These are phyloP conservation scores for Letharia columbiana DNA, from an alignment of 495 filamentous ascomycete genomes.

Conservation along the genomic window DNA sequence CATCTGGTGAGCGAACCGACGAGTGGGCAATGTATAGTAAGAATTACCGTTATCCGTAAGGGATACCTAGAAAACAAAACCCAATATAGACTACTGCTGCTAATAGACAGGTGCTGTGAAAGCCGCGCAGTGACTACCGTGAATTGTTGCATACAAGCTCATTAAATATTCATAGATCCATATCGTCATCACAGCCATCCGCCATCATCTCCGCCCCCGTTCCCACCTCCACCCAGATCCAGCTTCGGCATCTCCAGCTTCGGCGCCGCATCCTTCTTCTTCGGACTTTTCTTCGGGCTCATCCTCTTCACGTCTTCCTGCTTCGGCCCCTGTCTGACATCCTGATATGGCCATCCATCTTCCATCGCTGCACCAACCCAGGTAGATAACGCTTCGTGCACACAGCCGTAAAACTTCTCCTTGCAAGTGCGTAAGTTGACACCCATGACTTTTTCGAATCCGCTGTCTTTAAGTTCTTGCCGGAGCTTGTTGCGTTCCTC, in stretches of 20 bases:
- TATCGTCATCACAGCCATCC: slow-evolving; percentile 22
- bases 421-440: slow-evolving; percentile 81
- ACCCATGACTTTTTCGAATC: slow-evolving; percentile 88
- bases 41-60: no score
- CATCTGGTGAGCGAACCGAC: no score
- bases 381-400: slow-evolving; percentile 79
- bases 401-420: slow-evolving; percentile 87
- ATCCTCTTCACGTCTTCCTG: slow-evolving; percentile 32
- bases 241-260: slow-evolving; percentile 47
- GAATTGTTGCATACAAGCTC: neutral
- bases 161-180: neutral
- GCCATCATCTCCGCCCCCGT: slow-evolving; percentile 15
- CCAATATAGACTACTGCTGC: neutral
- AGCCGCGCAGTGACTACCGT: neutral
- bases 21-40: no score
- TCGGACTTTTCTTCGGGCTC: slow-evolving; percentile 42
- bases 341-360: slow-evolving; percentile 75
- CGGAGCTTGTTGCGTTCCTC: slow-evolving; percentile 73
- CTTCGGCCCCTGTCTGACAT: slow-evolving; percentile 63
- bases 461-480: slow-evolving; percentile 66
- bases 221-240: slow-evolving; percentile 19
- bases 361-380: slow-evolving; percentile 83
- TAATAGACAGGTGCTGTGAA: neutral
- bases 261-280: slow-evolving; percentile 39
- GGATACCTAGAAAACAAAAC: neutral